Base-by-base conservation (phyloP, 257 asterid genomes). In the Petrea volubilis region DNA sequence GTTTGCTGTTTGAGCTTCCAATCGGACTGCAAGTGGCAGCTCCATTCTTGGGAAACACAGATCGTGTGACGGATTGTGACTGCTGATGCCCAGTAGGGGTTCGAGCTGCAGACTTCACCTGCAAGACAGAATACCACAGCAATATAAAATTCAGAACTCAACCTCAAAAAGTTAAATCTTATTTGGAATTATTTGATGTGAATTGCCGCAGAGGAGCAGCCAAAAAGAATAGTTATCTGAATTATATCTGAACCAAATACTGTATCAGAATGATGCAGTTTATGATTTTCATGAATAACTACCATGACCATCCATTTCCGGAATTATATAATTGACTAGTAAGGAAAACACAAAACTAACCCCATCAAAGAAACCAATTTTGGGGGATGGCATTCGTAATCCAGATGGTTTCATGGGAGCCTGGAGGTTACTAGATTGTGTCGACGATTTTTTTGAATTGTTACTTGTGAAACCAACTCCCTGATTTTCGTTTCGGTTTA, bases 351-450 rank as follows among this genome's bases (percentile, higher is more conserved):
- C 8, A 53, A 67, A 78, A 87, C 95, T 80, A 61, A 95, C 99
- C 98, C 96, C 98, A 27, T 95, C 99, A 77, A 95, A 95, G 83
- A 72, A 90, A 49, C 99, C 99, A 76, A 95, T 88, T 78, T 88
- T 90, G 18, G 96, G 98, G 52, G 97, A 88, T 56, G 99, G 98
- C 97, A 87, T 71, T 64, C 96, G 95, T 46, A 95, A 75, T 77
- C 98, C 97, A 47, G 98, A 80, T 77, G 97, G 96, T 81, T 77
- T 90, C 33, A 20, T 62, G 5, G 90, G 87, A 80, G 83, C 81
- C 43, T 85, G 87, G 79, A 79, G 70, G 28, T 44, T 47, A 29
- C 82, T 75, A 71, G 70, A 55, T 66, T 68, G 82, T 20, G 84
- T 41, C 27, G 85, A 64, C 52, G 86, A 58, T 80, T 75, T 87